phyloP scores from a whole-genome alignment of 164 flowering plant species.

The Magnolia officinalis region DNA sequence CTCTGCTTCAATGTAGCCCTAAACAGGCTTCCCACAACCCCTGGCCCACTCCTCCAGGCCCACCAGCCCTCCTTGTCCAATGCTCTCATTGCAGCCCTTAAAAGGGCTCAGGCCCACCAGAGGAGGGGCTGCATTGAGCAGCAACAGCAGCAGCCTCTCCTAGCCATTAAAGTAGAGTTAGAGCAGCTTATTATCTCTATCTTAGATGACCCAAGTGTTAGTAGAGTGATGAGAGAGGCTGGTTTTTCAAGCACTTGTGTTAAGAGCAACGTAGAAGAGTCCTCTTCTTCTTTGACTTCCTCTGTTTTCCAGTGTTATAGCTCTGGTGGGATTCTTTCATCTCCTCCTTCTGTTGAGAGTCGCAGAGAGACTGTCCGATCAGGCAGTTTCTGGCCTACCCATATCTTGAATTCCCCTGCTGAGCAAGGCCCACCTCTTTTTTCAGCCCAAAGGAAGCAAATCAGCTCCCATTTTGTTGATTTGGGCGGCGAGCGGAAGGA shows the following conservation, averaged over 20 bases:
- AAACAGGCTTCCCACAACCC: conserved; percentile 75
- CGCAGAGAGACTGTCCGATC: conserved; percentile 13
- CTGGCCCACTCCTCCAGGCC: conserved; percentile 47
- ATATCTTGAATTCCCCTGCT: conserved; percentile 36
- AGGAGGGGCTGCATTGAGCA: conserved; percentile 75
- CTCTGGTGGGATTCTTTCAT: conserved; percentile 18
- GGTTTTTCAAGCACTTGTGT: conserved; percentile 81
- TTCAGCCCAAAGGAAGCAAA: conserved; percentile 38
- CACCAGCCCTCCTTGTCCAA: conserved; percentile 74
- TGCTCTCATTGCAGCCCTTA: conserved; percentile 88
- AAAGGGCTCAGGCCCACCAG: conserved; percentile 91
- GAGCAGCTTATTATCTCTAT: conserved; percentile 90
- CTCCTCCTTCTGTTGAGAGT: conserved; percentile 29
- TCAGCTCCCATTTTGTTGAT: conserved; percentile 13
- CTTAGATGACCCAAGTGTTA: conserved; percentile 91
- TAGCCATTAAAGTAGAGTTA: conserved; percentile 72
- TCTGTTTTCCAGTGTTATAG: conserved; percentile 47
- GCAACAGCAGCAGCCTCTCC: conserved; percentile 44
- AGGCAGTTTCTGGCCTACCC: conserved; percentile 47
- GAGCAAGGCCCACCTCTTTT: conserved; percentile 50
- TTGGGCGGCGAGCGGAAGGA: conserved; percentile 27
- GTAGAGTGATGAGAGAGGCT: conserved; percentile 96
- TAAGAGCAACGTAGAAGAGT: conserved; percentile 67
- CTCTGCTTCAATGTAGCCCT: conserved; percentile 97
- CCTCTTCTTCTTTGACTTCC: conserved; percentile 25